These are phyloP conservation scores for Cucumis melo DNA, from an alignment of 306 rosid genomes.

Conservation along the genomic window DNA sequence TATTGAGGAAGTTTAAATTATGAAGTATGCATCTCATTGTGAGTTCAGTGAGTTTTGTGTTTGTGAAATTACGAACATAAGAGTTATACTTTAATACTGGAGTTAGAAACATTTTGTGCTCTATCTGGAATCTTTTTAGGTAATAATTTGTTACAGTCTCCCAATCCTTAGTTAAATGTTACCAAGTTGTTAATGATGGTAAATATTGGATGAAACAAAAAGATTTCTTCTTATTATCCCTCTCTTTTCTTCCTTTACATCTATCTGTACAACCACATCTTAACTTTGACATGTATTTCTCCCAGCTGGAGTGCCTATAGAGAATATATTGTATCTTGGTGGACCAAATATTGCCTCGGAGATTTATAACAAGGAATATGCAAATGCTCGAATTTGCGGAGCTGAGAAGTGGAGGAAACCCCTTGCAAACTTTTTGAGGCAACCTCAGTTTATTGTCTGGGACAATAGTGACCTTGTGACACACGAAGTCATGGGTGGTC, in stretches of 20 bases:
- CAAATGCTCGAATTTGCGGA: constrained; percentile 95
- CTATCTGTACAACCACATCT: neutral
- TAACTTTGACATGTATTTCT: constrained; percentile 1
- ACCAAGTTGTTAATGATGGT: neutral
- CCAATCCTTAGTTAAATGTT: neutral
- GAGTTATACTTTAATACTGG: neutral
- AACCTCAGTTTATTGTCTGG: constrained; percentile 86
- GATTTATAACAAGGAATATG: constrained; percentile 84
- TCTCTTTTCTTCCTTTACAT: neutral
- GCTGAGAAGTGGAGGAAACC: constrained; percentile 91
- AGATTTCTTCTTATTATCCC: neutral
- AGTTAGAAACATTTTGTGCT: neutral
- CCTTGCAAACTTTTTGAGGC: constrained; percentile 72
- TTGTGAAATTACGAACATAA: neutral
- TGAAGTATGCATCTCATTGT: neutral
- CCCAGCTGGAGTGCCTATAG: constrained; percentile 70
- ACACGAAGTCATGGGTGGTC: constrained; percentile 98
- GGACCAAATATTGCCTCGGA: constrained; percentile 96
- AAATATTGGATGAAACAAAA: neutral
- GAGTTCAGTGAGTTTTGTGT: neutral
- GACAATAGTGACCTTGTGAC: constrained; percentile 90
- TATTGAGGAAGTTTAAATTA: neutral
- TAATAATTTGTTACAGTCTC: neutral
- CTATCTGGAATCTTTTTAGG: neutral
- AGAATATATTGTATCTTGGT: constrained; percentile 86